Conservation (phyloP, 2,329 filamentous ascomycete genomes). For the Lasiodiplodia gonubiensis region DNA sequence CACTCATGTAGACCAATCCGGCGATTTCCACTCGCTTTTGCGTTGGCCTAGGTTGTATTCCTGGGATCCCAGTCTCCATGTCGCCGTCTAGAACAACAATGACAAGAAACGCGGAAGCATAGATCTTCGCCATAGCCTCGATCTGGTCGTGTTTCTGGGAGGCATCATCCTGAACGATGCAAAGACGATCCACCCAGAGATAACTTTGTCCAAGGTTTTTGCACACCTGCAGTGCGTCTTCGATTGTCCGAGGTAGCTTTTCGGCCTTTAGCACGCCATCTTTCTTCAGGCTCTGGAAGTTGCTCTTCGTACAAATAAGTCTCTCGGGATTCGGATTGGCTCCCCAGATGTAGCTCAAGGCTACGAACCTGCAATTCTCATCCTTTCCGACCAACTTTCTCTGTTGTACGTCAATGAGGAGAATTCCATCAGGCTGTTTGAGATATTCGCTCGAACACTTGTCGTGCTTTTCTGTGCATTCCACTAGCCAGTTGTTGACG, state of each 20-base stretch:
- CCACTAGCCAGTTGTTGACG: too few relatives aligned
- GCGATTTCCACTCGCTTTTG: neutral
- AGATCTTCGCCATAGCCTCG: conserved; percentile 4
- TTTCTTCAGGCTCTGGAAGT: neutral
- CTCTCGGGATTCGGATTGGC: neutral
- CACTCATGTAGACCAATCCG: neutral
- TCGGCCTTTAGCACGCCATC: neutral
- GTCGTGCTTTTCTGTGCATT: too few relatives aligned
- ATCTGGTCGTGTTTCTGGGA: conserved; percentile 4
- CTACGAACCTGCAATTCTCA: neutral
- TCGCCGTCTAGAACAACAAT: neutral
- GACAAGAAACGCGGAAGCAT: neutral
- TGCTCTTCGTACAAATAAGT: neutral
- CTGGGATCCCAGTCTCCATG: neutral
- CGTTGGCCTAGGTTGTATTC: neutral
- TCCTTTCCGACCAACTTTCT: neutral
- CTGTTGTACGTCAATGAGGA: conserved; percentile 17
- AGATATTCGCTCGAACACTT: too few relatives aligned
- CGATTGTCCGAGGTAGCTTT: neutral
- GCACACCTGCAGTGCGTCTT: conserved; percentile 18
- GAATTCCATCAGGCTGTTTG: neutral
- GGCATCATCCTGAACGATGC: conserved; percentile 24
- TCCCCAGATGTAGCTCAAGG: conserved; percentile 28
- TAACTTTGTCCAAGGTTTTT: neutral
- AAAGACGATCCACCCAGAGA: conserved; percentile 27